Evolutionary conservation across 768 basidiomycete genomes (phyloP), one percentile per base, ranked within the genome.

Genomic region (Tulasnella sp.): DNA sequence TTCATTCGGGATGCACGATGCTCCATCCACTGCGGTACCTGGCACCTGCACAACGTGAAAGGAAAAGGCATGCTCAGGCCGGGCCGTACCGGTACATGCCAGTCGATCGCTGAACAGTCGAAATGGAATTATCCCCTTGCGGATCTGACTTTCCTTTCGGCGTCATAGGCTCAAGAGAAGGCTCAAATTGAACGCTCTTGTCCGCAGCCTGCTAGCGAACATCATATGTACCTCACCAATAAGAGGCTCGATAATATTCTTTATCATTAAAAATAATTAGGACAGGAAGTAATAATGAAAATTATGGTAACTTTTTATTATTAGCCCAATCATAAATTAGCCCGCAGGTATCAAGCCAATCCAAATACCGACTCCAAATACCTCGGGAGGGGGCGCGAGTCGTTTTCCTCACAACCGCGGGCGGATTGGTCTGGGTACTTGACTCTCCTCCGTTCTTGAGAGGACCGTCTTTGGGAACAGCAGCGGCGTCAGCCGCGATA

Each of bases 331-430:
- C 62, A 68, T 68, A 58, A 62, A 77, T 77, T 19, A 77, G 68
- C 3, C 58, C 76, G 18, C 56, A 38, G 21, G 36, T 34, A 5
- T 44, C 58, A 3, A 77, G 56, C 76, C 76, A 77, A 14, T 77
- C 76, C 24, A 77, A 46, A 62, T 77, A 77, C 58, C 76, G 48
- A n/a, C 58, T 39, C 76, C 76, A 77, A 12, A 77, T 36, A 16
- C 38, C 76, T 27, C 58, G 31, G 34, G 40, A 14, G 12, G 2
- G n/a, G 42, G 19, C 3, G 8, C 58, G 58, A 62, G 58, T 34
- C 9, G 74, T 24, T 27, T 46, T 44, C 40, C 24, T 48, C 39
- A 36, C 27, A 8, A 52, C 44, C 52, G 19, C 44, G 9, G 40
- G 24, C 3, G 71, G 31, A n/a, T 39, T 36, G 42, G 73, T 16